Conservation (phyloP, 257 asterid genomes). For the Nicotiana tomentosiformis region DNA sequence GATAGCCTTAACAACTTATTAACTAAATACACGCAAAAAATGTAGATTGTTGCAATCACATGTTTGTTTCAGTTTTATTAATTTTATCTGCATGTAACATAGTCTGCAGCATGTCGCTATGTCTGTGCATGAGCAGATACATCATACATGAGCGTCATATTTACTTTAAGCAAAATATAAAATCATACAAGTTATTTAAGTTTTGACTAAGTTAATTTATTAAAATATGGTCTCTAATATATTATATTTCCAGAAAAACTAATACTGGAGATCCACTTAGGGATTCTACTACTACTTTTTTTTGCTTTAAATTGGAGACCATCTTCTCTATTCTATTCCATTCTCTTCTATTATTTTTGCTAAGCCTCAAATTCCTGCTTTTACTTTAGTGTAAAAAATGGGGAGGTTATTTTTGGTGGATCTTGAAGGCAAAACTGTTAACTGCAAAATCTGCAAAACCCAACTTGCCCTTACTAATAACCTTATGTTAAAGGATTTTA, state of each 20-base stretch:
- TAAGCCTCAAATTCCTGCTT: too few relatives aligned
- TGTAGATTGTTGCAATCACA: neutral
- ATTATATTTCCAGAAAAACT: too few relatives aligned
- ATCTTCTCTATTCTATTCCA: too few relatives aligned
- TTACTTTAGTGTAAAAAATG: constrained; percentile 28
- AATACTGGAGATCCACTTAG: too few relatives aligned
- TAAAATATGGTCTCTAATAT: too few relatives aligned
- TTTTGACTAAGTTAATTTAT: neutral
- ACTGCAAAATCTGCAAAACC: constrained; percentile 76
- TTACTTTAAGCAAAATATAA: neutral
- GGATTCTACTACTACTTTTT: too few relatives aligned
- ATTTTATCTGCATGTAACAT: neutral
- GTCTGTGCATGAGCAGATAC: neutral
- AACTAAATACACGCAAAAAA: neutral
- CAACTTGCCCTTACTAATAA: constrained; percentile 50
- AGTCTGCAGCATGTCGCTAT: neutral
- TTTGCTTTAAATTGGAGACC: too few relatives aligned
- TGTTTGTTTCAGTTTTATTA: neutral
- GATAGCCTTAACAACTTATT: neutral
- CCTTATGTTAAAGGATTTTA: constrained; percentile 59
- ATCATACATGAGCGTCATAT: neutral
- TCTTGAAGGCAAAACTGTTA: constrained; percentile 60
- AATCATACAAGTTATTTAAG: neutral
- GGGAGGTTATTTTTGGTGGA: constrained; percentile 67
- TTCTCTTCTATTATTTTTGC: too few relatives aligned